phyloP scores from a whole-genome alignment of 805 yeast species.

The Starmera dryadoides region DNA sequence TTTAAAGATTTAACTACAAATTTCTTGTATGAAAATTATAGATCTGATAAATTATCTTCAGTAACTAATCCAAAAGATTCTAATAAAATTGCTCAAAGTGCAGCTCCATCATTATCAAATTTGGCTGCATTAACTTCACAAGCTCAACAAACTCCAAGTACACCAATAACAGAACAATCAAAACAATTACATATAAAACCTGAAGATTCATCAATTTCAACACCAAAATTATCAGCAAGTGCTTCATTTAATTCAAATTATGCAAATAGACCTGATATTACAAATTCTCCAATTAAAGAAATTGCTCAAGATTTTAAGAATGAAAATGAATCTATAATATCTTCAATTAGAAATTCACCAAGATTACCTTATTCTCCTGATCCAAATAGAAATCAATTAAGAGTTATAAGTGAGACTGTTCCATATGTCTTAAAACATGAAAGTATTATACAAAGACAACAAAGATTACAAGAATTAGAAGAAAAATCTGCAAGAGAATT shows the following conservation, averaged over 20 bases:
- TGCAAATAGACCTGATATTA: conserved; percentile 8
- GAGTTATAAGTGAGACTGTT: conserved; percentile 76
- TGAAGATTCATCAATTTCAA: not conserved
- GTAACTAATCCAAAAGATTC: conserved; percentile 31
- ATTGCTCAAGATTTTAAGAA: conserved; percentile 26
- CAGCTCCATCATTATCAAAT: conserved; percentile 55
- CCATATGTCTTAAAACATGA: conserved; percentile 82
- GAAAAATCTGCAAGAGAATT: conserved; percentile 70
- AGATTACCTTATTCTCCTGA: conserved; percentile 23
- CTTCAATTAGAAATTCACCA: conserved; percentile 28
- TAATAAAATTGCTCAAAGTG: conserved; percentile 13
- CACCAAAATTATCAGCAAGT: not conserved
- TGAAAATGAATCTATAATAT: conserved; percentile 31
- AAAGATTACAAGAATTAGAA: conserved; percentile 72
- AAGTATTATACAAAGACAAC: conserved; percentile 65
- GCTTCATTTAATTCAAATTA: not conserved
- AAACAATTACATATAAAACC: conserved; percentile 5
- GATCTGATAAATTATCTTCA: conserved; percentile 67
- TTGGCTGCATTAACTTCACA: conserved; percentile 41
- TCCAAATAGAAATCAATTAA: conserved; percentile 51
- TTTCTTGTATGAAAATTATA: conserved; percentile 66
- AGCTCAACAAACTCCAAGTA: conserved; percentile 1
- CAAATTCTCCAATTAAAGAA: conserved; percentile 30
- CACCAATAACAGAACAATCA: not conserved
- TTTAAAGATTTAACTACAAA: conserved; percentile 77